Evolutionary conservation across 805 yeast species (phyloP), one percentile per base, ranked within the genome.

Genomic region (Metschnikowia henanensis): DNA sequence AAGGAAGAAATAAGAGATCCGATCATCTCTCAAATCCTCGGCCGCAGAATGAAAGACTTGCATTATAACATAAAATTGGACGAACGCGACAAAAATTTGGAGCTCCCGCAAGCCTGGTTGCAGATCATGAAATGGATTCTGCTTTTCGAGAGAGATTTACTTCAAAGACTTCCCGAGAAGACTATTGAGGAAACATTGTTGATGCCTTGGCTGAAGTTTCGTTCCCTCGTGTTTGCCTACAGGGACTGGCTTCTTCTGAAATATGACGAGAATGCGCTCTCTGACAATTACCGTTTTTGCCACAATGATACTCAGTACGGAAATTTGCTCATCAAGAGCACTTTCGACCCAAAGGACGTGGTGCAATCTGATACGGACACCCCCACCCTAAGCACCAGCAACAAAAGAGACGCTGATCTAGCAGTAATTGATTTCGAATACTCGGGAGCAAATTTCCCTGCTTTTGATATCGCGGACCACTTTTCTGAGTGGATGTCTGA

Each of bases 231-330:
- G 6, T 55, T 57, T 1, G 62, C 58, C 37, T 92, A 91, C 63
- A 72, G 74, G 41, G 61, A 70, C 6, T 88, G 91, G 90, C 65
- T 94, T 16, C 72, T 70, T 29, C 55, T 54, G 5, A 67, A 75
- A 47, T 80, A 83, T 55, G 76, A 75, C 20, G 64, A 63, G 17
- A 65, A 62, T 8, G 61, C 61, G 17, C 62, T 81, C 29, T 65
- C 70, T 37, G 68, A 72, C 12, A 70, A 75, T 41, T 71, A 87
- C 48, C 89, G 80, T 12, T 94, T 94, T 60, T 89, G 97, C 56
- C 99, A 94, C 65, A 94, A 94, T 59, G 99, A 92, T 64, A 86
- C 98, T 0, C 99, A 94, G 64, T 92, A 94, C 61, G 99, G 99
- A 26, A 94, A 94, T 59, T 73, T 94, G 50, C 71, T 94, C 43